Percentiles rank a stretch among this genome's conserved stretches.
Evolutionary conservation across 2,329 filamentous ascomycete species (phyloP).

Genomic region (Verticillium zaregamsianum): DNA sequence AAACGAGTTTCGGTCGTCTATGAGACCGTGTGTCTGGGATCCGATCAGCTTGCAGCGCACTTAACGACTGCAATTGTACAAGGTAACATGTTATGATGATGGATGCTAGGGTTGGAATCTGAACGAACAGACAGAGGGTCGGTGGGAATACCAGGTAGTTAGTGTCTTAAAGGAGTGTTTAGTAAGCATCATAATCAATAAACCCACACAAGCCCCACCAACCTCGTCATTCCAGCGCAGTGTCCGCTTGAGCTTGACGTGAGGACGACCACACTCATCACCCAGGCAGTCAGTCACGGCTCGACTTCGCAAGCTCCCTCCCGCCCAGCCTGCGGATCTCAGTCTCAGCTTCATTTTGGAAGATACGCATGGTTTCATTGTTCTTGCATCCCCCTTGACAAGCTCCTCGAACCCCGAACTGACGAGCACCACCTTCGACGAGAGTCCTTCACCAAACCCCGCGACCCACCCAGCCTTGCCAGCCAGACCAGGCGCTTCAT

Average conservation of each 20-base stretch:
- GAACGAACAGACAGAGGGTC: neutral
- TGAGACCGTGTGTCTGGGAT: no score
- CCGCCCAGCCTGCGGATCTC: neutral
- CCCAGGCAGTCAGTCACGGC: neutral
- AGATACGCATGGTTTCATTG: neutral
- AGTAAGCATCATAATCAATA: neutral
- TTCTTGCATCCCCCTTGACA: neutral
- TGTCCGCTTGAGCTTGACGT: neutral
- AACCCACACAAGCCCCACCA: neutral
- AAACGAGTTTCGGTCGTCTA: no score
- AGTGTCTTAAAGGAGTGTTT: neutral
- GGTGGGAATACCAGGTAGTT: neutral
- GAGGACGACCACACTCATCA: neutral
- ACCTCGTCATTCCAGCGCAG: neutral
- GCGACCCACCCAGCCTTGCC: neutral
- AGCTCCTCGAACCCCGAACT: no score
- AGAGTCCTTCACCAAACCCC: neutral
- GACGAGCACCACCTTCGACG: neutral
- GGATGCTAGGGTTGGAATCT: neutral
- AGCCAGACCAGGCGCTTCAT: neutral
- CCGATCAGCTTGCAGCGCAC: no score
- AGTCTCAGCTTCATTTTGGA: neutral
- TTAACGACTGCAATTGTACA: no score
- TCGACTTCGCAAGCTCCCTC: neutral
- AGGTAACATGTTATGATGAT: neutral